Conservation (phyloP, 129 eudicot genomes). For the Dittrichia graveolens region DNA sequence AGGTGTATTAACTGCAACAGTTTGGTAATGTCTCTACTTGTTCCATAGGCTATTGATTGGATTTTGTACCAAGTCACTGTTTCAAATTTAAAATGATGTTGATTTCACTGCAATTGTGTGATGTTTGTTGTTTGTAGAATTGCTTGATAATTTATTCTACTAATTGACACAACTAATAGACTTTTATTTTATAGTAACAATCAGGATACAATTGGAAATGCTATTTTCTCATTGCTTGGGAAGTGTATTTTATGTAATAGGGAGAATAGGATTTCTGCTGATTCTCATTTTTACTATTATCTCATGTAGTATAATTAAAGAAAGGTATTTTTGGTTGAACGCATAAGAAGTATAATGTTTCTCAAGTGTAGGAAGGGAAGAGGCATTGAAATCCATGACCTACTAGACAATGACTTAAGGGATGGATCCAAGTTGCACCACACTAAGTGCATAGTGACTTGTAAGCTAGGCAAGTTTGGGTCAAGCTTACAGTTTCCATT, state of each 20-base stretch:
- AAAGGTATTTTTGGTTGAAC: background rate
- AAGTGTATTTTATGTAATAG: too few relatives aligned
- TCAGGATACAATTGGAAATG: background rate
- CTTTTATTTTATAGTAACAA: conserved; percentile 13
- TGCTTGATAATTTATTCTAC: too few relatives aligned
- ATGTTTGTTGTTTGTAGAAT: too few relatives aligned
- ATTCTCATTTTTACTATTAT: background rate
- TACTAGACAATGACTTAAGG: too few relatives aligned
- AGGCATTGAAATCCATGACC: too few relatives aligned
- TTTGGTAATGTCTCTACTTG: conserved; percentile 53
- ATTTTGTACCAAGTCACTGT: background rate
- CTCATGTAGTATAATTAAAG: background rate
- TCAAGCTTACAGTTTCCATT: too few relatives aligned
- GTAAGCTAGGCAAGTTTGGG: too few relatives aligned
- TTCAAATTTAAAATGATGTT: background rate
- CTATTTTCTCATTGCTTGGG: background rate
- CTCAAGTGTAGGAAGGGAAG: too few relatives aligned
- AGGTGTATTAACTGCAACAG: conserved; percentile 83
- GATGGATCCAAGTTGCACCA: too few relatives aligned
- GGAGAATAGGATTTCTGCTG: too few relatives aligned
- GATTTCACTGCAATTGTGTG: background rate
- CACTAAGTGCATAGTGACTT: too few relatives aligned
- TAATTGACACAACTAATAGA: background rate
- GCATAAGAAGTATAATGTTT: too few relatives aligned
- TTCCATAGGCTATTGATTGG: background rate